A percentile compares a stretch with the other conserved stretches of the same genome.
Evolutionary conservation across 257 asterid species (phyloP).

Genomic region (Lycium barbarum): DNA sequence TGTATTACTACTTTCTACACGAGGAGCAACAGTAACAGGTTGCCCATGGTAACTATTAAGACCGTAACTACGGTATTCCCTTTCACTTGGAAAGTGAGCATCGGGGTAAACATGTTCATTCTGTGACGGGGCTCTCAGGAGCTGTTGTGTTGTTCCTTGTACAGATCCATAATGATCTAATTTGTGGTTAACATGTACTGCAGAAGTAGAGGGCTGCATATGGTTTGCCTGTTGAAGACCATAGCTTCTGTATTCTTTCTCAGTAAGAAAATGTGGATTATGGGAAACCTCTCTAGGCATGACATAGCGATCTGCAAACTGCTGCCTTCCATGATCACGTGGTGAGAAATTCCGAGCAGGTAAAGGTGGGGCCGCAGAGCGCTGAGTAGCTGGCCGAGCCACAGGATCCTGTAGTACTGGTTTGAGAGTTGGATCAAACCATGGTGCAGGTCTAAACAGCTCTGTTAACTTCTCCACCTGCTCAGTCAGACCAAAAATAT

Average conservation of each 20-base stretch:
- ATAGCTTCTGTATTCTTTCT: conserved; percentile 69
- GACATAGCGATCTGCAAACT: conserved; percentile 38
- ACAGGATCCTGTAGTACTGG: conserved; percentile 25
- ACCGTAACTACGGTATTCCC: conserved; percentile 61
- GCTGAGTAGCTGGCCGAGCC: conserved; percentile 31
- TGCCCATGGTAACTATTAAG: conserved; percentile 48
- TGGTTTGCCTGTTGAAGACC: conserved; percentile 67
- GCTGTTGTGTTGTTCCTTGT: conserved; percentile 46
- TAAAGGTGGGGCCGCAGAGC: conserved; percentile 31
- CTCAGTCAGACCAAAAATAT: conserved; percentile 30
- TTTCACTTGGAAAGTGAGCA: conserved; percentile 53
- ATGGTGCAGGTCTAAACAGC: conserved; percentile 61
- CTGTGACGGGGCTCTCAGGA: conserved; percentile 39
- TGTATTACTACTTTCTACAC: conserved; percentile 22
- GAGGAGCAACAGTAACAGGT: conserved; percentile 29
- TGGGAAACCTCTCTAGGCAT: conserved; percentile 36
- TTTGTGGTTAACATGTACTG: conserved; percentile 11
- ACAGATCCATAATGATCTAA: conserved; percentile 34
- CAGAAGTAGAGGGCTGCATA: conserved; percentile 40
- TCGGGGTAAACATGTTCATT: conserved; percentile 44
- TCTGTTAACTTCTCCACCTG: conserved; percentile 60
- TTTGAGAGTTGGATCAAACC: conserved; percentile 44
- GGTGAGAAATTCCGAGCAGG: conserved; percentile 25
- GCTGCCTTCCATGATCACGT: conserved; percentile 39
- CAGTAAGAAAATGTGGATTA: conserved; percentile 58